Evolutionary conservation across 345 rosid genomes (phyloP), one percentile per base, ranked within the genome.

Genomic region (Populus ilicifolia): DNA sequence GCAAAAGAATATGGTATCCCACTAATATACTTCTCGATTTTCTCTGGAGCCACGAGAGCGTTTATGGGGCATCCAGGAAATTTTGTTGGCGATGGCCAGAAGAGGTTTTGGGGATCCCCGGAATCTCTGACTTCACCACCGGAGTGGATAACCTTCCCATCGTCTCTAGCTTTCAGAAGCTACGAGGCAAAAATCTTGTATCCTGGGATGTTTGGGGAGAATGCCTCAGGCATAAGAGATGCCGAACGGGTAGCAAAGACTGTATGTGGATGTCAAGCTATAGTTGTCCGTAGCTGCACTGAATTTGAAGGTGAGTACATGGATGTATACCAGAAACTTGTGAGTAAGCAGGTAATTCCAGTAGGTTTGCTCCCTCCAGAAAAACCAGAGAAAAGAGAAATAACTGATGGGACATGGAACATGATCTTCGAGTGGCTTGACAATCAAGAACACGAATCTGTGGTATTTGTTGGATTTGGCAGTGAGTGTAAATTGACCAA

Each of bases 391-490:
- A 59, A 13, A 1, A 36, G 33, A 56, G 67, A 18, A 5, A 63
- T 3, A 16, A 36, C 16, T 18, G 77, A 44, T 27, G 70, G n/a
- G n/a, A 44, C 61, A 4, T 81, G 82, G 75, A 21, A 48, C 9
- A n/a, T n/a, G 30, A 36, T 11, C 5, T 38, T 56, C 23, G 21
- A 64, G 41, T 74, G 77, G 77, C 67, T 86, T 39, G 85, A 82
- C 38, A 36, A 5, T 9, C 82, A 86, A 66, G 54, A 77, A 25
- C 73, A 73, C 25, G 83, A 79, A 29, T 81, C 85, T 1, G 84
- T 84, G 6, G 70, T 86, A 48, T 80, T 83, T 56, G 84, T 82
- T 18, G 83, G 85, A 39, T 86, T 86, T 12, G 89, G 85, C 6
- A 86, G 85, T 23, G 82, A 86, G 75, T 82, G 72, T 69, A 81